phyloP scores from a whole-genome alignment of 106 monocot genomes.

The Apostasia shenzhenica region DNA sequence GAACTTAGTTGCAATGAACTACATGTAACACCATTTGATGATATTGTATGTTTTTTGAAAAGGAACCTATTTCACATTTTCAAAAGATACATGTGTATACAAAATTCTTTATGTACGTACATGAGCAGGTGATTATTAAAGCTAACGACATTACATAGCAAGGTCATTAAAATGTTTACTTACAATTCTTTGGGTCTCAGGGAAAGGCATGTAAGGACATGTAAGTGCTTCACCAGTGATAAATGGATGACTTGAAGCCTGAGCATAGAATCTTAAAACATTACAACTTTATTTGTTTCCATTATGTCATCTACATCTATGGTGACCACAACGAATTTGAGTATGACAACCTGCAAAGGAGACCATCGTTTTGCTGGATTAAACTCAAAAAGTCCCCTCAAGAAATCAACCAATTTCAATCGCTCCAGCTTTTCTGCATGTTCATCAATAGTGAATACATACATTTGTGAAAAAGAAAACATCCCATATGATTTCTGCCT shows the following conservation, averaged over 20 bases:
- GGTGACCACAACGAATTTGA: background rate
- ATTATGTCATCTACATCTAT: background rate
- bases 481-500: too few species aligned
- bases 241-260: conserved; percentile 97
- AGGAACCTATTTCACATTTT: too few species aligned
- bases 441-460: conserved; percentile 3
- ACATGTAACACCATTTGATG: too few species aligned
- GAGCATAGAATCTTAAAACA: conserved; percentile 10
- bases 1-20: too few species aligned
- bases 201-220: conserved; percentile 58
- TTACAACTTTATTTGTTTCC: background rate
- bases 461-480: background rate
- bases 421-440: conserved; percentile 53
- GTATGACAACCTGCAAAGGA: conserved; percentile 72
- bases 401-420: conserved; percentile 82
- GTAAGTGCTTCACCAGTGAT: conserved; percentile 85
- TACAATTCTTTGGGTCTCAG: conserved; percentile 78
- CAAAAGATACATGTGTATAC: too few species aligned
- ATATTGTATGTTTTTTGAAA: too few species aligned
- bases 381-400: conserved; percentile 88
- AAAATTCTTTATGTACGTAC: too few species aligned
- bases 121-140: background rate
- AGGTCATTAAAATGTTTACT: conserved; percentile 19
- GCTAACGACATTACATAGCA: background rate
- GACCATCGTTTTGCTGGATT: conserved; percentile 96